phyloP scores from a whole-genome alignment of 176 grass and related monocot genomes.

The Elymus sibiricus region DNA sequence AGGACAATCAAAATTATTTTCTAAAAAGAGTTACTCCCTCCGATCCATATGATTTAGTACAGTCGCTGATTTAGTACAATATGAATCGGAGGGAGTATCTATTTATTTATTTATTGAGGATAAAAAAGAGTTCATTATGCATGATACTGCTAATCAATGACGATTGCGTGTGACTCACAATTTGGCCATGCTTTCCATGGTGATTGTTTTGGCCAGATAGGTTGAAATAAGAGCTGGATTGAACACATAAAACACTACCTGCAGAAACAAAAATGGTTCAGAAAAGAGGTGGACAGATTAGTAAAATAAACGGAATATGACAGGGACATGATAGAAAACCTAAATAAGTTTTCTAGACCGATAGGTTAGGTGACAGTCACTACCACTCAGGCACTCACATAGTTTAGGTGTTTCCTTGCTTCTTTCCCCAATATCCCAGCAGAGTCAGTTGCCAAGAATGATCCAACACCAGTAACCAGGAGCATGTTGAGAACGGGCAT shows the following conservation, averaged over 20 bases:
- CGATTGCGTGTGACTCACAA: constrained; percentile 40
- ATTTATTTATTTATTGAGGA: no score
- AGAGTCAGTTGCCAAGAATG: constrained; percentile 54
- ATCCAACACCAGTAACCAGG: constrained; percentile 69
- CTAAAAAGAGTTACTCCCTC: not conserved
- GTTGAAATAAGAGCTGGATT: constrained; percentile 55
- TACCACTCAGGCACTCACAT: constrained; percentile 38
- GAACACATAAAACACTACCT: constrained; percentile 95
- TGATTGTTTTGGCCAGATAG: constrained; percentile 70
- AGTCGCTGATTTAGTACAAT: no score
- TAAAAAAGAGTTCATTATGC: not conserved
- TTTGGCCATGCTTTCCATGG: constrained; percentile 69
- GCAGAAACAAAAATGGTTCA: not conserved
- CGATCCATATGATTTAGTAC: no score
- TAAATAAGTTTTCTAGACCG: not conserved
- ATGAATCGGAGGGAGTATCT: no score
- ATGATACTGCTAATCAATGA: not conserved
- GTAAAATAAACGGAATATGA: not conserved
- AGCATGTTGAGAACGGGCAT: constrained; percentile 74
- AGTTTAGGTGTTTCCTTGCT: constrained; percentile 70
- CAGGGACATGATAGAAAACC: not conserved
- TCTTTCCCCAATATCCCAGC: constrained; percentile 56
- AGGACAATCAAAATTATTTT: not conserved
- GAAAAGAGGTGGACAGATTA: not conserved
- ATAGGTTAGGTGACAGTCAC: not conserved